Evolutionary conservation across 2,329 filamentous ascomycete species (phyloP).

Genomic region (Sordariomycetes sp.): DNA sequence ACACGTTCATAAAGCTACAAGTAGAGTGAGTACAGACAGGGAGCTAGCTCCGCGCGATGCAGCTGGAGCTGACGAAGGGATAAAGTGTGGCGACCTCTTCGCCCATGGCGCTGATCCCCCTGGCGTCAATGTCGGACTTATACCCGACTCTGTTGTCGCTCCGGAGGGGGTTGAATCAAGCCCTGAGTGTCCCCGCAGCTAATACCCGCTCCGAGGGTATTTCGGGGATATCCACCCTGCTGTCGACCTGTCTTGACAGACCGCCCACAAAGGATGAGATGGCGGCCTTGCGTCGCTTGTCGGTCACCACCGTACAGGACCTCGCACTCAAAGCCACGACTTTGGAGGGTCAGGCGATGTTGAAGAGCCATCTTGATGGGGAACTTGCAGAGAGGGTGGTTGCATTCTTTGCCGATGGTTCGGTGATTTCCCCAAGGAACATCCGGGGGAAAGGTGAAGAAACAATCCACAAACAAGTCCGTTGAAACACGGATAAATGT

Average conservation of each 20-base stretch:
- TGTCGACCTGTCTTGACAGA: conserved; percentile 11
- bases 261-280: conserved; percentile 12
- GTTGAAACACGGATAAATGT: too few species aligned
- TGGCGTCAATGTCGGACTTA: conserved; percentile 20
- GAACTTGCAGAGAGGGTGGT: conserved; percentile 15
- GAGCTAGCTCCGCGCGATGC: too few species aligned
- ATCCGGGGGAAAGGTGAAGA: background rate
- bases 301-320: conserved; percentile 11
- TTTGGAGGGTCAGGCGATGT: conserved; percentile 7
- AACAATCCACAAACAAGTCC: background rate
- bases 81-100: conserved; percentile 17
- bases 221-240: conserved; percentile 8
- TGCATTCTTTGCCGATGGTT: conserved; percentile 12
- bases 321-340: conserved; percentile 12
- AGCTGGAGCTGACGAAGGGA: background rate
- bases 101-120: conserved; percentile 27
- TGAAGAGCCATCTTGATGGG: conserved; percentile 16
- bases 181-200: background rate
- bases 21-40: conserved; percentile 20
- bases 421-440: background rate
- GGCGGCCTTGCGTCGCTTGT: conserved; percentile 16
- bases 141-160: conserved; percentile 24
- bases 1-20: conserved; percentile 27
- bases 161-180: conserved; percentile 8
- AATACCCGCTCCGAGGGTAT: conserved; percentile 6